Base-by-base conservation (phyloP, 2,329 filamentous ascomycete species). In the Calonectria honghensis region DNA sequence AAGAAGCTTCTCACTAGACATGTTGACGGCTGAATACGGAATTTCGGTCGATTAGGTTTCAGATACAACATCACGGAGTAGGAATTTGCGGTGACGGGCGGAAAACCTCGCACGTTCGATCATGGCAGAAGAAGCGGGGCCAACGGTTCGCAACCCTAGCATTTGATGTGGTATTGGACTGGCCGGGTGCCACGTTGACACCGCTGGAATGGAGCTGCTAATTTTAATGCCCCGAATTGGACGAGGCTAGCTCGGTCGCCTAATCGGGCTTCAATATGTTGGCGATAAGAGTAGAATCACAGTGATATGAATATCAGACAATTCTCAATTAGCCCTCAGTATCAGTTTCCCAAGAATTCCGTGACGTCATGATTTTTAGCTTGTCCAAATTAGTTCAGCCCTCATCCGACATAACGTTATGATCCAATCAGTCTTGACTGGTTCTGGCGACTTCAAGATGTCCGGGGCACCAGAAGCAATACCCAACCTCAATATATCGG, bases 41-140 rank as follows among this genome's bases (percentile, higher is more conserved):
- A 29, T 20, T 63, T n/a, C 6, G 16, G 24, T 41, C 10, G 24
- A 41, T 41, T 41, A 41, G 35, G 57, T 63, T 63, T 63, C 57
- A 41, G 35, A 63, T 63, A 45, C 57, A 7, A 41, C 24, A 18
- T 39, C 9, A 41, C 14, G 37, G 27, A 39, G 32, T 13, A 13
- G 1, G 35, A 63, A 31, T 41, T 39, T 63, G 35, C 57, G 57
- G 57, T 41, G 57, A 20, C 57, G 37, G 37, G 32, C 39, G 14
- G 37, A 63, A 63, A 63, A 63, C 57, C 57, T 63, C 57, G 57
- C 57, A 63, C 24, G 24, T 10, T 63, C 27, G 24, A 41, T 39
- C 57, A 41, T 18, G 57, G 31, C 57, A 35, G 41, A 41, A 61
- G 57, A 63, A 63, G 57, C 57, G 57, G 57, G 57, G 57, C 57